A percentile compares a stretch with the other conserved stretches of the same genome.
These are phyloP conservation scores for Microbotryomycetes sp. DNA, from an alignment of 1,284 basidiomycete genomes.

Conservation along the genomic window DNA sequence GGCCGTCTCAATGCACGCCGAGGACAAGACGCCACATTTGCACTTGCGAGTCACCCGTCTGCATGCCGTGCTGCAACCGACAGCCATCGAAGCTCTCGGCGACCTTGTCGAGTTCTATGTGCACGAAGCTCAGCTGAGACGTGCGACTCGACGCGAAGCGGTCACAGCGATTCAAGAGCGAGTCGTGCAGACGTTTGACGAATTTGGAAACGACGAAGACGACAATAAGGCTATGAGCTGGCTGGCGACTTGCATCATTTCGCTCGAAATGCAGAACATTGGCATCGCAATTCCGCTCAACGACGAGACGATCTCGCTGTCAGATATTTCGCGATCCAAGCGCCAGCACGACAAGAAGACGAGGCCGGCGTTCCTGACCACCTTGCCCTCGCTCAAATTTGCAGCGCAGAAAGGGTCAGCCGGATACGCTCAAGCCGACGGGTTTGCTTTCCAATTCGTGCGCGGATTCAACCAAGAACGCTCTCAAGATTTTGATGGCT, in stretches of 20 bases:
- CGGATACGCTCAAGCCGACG: constrained; percentile 63
- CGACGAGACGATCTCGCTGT: constrained; percentile 45
- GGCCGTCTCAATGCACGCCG: neutral
- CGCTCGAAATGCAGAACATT: constrained; percentile 60
- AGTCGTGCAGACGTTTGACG: constrained; percentile 59
- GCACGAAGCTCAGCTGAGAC: constrained; percentile 67
- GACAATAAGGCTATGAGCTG: constrained; percentile 49
- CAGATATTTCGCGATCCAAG: constrained; percentile 21
- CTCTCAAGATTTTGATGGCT: constrained; percentile 62
- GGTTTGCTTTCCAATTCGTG: constrained; percentile 77
- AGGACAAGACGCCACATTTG: constrained; percentile 34
- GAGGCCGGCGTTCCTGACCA: constrained; percentile 73
- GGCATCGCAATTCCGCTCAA: constrained; percentile 75
- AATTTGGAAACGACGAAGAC: constrained; percentile 32
- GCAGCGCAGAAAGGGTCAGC: constrained; percentile 65
- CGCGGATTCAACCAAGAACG: constrained; percentile 68
- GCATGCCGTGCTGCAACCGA: constrained; percentile 86
- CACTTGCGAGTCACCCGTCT: constrained; percentile 61
- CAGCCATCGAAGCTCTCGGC: constrained; percentile 76
- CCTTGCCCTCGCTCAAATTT: constrained; percentile 67
- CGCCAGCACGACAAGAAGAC: too few species aligned
- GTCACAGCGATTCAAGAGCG: constrained; percentile 71
- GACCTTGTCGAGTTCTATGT: constrained; percentile 78
- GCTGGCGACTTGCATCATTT: constrained; percentile 61
- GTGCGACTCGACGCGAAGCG: constrained; percentile 66